Evolutionary conservation across 1,284 basidiomycete genomes (phyloP).

Genomic region (Abortiporus biennis): DNA sequence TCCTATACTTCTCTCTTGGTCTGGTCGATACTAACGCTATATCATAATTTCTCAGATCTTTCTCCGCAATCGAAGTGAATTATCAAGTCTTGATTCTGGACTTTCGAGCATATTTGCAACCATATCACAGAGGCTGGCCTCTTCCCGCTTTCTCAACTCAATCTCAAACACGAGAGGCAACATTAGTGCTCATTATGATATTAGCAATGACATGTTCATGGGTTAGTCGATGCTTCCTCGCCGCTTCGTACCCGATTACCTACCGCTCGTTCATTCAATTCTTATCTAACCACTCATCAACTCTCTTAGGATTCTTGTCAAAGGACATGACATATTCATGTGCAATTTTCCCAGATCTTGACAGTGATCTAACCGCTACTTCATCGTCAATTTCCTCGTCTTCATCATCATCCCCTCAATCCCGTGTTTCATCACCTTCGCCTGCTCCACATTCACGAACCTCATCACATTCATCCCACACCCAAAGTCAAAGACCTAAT

Average conservation of each 20-base stretch:
- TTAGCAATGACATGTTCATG: conserved; percentile 28
- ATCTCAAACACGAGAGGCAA: conserved; percentile 22
- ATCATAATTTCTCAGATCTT: conserved; percentile 11
- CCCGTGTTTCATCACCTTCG: neutral
- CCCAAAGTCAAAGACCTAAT: neutral
- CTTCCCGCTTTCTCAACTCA: conserved; percentile 18
- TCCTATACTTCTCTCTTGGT: too few relatives aligned
- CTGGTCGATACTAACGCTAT: too few relatives aligned
- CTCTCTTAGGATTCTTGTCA: conserved; percentile 54
- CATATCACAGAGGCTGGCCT: conserved; percentile 12
- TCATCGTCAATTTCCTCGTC: neutral
- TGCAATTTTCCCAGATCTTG: conserved; percentile 62
- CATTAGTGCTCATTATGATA: conserved; percentile 28
- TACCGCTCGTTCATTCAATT: neutral
- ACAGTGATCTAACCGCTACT: conserved; percentile 44
- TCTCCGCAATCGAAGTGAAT: conserved; percentile 37
- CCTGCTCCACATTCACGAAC: neutral
- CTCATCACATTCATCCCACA: neutral
- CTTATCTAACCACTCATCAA: conserved; percentile 31
- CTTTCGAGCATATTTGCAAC: conserved; percentile 7
- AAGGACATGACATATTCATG: conserved; percentile 82
- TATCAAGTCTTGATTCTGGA: conserved; percentile 7
- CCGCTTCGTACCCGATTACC: conserved; percentile 23
- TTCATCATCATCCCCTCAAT: neutral
- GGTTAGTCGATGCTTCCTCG: conserved; percentile 31